Evolutionary conservation across 441 rosid species (phyloP).

Genomic region (Biscutella laevigata): DNA sequence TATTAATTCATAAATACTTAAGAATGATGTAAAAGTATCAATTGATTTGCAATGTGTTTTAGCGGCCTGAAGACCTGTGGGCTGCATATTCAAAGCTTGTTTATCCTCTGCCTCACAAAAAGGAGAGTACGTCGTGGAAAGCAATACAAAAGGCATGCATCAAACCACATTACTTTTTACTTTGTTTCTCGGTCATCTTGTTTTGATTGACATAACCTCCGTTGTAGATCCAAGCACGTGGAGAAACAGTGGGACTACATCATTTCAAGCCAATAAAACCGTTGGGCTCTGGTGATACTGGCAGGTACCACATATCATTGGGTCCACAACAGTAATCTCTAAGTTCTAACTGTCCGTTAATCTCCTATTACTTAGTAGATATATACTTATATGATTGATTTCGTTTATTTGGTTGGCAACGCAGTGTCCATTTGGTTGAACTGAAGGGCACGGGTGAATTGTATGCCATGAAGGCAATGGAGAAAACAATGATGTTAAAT

Average conservation of each 20-base stretch:
- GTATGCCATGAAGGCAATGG: conserved; percentile 99
- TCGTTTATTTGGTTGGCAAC: not conserved
- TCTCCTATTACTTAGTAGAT: not conserved
- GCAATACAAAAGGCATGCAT: conserved; percentile 69
- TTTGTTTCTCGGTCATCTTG: conserved; percentile 6
- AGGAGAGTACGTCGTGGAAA: conserved; percentile 58
- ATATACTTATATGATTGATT: not conserved
- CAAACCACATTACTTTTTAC: not conserved
- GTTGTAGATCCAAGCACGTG: conserved; percentile 58
- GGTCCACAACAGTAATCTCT: not conserved
- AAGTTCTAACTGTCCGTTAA: not conserved
- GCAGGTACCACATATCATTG: conserved; percentile 48
- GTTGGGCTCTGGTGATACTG: conserved; percentile 94
- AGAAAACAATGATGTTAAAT: conserved; percentile 75
- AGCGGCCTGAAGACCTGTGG: conserved; percentile 97
- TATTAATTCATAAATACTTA: conserved; percentile 22
- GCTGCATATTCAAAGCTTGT: conserved; percentile 73
- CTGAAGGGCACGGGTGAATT: conserved; percentile 60
- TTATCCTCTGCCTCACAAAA: conserved; percentile 79
- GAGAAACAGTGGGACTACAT: conserved; percentile 69
- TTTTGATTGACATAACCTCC: conserved; percentile 4
- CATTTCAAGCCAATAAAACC: conserved; percentile 96
- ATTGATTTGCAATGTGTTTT: conserved; percentile 24
- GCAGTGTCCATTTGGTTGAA: conserved; percentile 92
- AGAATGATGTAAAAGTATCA: not conserved